Percentiles rank a stretch among this genome's conserved stretches.
phyloP scores from a whole-genome alignment of 2,329 filamentous ascomycete species.

The Botrytis elliptica region DNA sequence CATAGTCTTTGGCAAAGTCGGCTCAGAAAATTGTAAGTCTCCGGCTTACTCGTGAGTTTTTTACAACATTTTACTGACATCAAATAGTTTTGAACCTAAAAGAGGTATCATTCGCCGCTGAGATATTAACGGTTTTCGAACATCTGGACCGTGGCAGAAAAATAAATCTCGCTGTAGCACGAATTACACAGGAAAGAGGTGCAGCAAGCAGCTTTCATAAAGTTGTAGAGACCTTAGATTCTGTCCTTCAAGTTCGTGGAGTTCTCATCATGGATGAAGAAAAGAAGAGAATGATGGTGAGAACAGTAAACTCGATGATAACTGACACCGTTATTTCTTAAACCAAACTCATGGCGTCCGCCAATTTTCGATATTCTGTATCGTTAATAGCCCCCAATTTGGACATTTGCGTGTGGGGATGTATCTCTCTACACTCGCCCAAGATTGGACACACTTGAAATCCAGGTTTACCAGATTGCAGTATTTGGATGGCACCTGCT shows the following conservation, averaged over 20 bases:
- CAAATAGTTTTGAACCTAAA: conserved; percentile 72
- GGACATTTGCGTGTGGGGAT: conserved; percentile 7
- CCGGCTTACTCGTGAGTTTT: not conserved
- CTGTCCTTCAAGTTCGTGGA: conserved; percentile 62
- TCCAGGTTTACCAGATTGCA: conserved; percentile 10
- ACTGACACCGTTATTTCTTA: not conserved
- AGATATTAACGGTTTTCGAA: conserved; percentile 72
- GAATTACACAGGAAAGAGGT: conserved; percentile 88
- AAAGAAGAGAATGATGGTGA: conserved; percentile 72
- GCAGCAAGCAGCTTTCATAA: conserved; percentile 85
- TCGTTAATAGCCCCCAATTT: conserved; percentile 6
- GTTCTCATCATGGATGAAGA: conserved; percentile 67
- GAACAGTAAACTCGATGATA: conserved; percentile 48
- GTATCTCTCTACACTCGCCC: not conserved
- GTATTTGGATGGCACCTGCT: conserved; percentile 20
- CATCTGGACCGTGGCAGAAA: conserved; percentile 68
- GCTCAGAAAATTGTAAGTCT: conserved; percentile 72
- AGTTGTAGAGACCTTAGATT: conserved; percentile 74
- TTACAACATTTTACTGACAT: conserved; percentile 25
- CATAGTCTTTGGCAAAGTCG: conserved; percentile 76
- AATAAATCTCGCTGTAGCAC: conserved; percentile 73
- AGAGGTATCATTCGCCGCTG: conserved; percentile 81
- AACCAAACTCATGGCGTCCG: not conserved
- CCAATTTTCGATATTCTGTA: not conserved
- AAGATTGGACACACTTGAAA: conserved; percentile 15